phyloP scores from a whole-genome alignment of 2,329 filamentous ascomycete species.

The Phoma herbarum region DNA sequence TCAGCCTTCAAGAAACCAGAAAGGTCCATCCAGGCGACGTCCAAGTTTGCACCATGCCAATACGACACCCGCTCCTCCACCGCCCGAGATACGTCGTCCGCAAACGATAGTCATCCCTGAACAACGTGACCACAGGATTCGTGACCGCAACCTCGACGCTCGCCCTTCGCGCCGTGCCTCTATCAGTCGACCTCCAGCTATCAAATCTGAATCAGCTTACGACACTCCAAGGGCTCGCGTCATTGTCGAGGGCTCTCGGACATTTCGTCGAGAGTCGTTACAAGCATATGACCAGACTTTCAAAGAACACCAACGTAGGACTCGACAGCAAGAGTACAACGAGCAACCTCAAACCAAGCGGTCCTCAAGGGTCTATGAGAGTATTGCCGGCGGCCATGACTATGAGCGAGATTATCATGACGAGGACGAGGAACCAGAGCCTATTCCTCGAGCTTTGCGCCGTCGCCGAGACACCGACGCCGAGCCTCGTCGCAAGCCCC shows the following conservation, averaged over 20 bases:
- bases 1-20: too few relatives aligned
- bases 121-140: constrained; percentile 22
- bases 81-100: constrained; percentile 1
- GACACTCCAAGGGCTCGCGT: constrained; percentile 36
- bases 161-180: constrained; percentile 33
- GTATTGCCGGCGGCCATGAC: constrained; percentile 7
- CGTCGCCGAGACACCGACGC: constrained; percentile 37
- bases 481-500: constrained; percentile 30
- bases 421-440: constrained; percentile 18
- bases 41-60: constrained; percentile 39
- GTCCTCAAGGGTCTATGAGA: constrained; percentile 24
- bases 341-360: constrained; percentile 29
- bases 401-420: constrained; percentile 29
- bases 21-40: constrained; percentile 24
- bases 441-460: background rate
- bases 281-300: constrained; percentile 37
- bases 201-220: constrained; percentile 45
- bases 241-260: constrained; percentile 38
- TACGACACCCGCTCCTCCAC: constrained; percentile 29
- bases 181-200: constrained; percentile 45
- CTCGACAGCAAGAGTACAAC: constrained; percentile 12
- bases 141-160: constrained; percentile 25
- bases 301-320: constrained; percentile 18
- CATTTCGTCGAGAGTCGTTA: constrained; percentile 38
- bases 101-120: constrained; percentile 32